phyloP scores from a whole-genome alignment of 805 yeast species.

The Clavispora vitiphila region DNA sequence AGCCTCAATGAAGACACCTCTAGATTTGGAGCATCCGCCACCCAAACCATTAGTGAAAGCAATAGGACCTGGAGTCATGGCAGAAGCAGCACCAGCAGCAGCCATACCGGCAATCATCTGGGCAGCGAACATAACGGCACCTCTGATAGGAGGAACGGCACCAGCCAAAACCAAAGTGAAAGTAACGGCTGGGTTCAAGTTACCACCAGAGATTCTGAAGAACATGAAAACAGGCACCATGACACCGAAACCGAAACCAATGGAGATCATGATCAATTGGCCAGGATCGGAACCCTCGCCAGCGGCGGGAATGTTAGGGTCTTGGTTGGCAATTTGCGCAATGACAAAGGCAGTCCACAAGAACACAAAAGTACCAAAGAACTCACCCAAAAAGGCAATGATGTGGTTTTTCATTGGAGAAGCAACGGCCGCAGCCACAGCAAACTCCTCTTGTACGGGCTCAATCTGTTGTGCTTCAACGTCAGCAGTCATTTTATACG shows the following conservation, averaged over 20 bases:
- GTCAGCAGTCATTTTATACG: conserved; percentile 1
- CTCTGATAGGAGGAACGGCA: conserved; percentile 71
- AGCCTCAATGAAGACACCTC: conserved; percentile 79
- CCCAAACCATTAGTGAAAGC: conserved; percentile 69
- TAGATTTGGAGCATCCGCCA: conserved; percentile 62
- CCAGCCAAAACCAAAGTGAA: conserved; percentile 65
- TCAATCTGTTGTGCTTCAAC: neutral
- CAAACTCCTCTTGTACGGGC: neutral
- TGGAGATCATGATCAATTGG: conserved; percentile 71
- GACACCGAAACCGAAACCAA: conserved; percentile 77
- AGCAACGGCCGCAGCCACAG: neutral
- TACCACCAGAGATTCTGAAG: conserved; percentile 81
- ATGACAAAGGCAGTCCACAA: conserved; percentile 77
- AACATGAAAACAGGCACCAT: conserved; percentile 66
- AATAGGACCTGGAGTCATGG: conserved; percentile 78
- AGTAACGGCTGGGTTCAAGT: conserved; percentile 86
- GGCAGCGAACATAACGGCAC: conserved; percentile 55
- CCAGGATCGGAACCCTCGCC: conserved; percentile 64
- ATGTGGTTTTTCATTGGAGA: conserved; percentile 11
- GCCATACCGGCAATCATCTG: conserved; percentile 86
- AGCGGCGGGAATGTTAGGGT: conserved; percentile 25
- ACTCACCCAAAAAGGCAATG: conserved; percentile 73
- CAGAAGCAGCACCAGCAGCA: conserved; percentile 85
- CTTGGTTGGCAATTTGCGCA: conserved; percentile 77
- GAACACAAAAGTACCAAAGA: conserved; percentile 81